Evolutionary conservation across 1,139 yeast species (phyloP), one percentile per base, ranked within the genome.

Genomic region (Magnusiomyces sp.): DNA sequence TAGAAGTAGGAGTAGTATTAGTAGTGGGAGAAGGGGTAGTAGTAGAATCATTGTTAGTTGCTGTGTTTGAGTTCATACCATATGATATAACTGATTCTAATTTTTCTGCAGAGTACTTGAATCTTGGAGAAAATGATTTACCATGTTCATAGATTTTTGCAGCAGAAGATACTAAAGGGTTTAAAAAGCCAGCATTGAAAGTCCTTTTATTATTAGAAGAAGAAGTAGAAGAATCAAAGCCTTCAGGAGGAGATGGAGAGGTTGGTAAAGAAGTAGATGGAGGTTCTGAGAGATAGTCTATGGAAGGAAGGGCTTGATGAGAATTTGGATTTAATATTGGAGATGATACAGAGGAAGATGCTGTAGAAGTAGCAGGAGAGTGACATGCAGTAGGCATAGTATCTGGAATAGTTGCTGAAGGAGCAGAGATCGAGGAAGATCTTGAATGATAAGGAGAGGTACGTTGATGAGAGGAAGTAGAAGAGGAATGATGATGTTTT

Each of bases 21-120:
- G 13, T 9, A 31, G 10, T 31, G 10, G 34, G 11, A 17, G 39
- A 9, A 36, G 11, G 14, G 39, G 39, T 9, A 17, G 39, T 36
- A 36, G 40, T 11, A 7, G 40, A 37, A 37, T 19, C 40, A 2
- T 16, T 29, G 14, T n/a, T 20, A 27, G 7, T 46, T 11, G 43
- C 43, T 13, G 46, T 19, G 10, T 5, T 37, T 27, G 33, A 19
- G 9, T 46, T 27, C 46, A 51, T 48, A 34, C 47, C 39, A 11
- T 51, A 48, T 27, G 50, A 52, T 14, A 84, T 81, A 1, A 81
- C 83, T 51, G 76, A 72, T 61, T 81, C 87, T 33, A 81, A 77
- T 55, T 78, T 75, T 43, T 76, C 85, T 2, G 86, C 86, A 38
- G 85, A 83, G 61, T 79, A 80, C 59, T 76, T 78, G 61, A 81